Percentiles rank a stretch among this genome's conserved stretches.
phyloP scores from a whole-genome alignment of 495 filamentous ascomycete species.

The Viridothelium virens region DNA sequence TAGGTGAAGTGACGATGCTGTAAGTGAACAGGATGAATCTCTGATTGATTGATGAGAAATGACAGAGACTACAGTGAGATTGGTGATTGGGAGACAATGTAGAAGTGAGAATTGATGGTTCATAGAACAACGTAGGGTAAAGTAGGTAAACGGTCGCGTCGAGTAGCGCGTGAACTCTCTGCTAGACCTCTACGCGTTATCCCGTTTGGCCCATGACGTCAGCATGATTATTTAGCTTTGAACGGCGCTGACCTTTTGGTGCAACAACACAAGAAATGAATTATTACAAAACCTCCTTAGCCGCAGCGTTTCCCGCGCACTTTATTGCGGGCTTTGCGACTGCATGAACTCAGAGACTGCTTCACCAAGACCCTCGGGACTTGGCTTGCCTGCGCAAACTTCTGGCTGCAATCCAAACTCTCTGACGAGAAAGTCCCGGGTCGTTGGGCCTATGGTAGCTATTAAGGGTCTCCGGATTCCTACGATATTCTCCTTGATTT shows the following conservation, averaged over 20 bases:
- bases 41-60: too few species aligned
- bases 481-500: slow-evolving; percentile 31
- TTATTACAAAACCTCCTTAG: too few species aligned
- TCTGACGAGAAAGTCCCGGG: slow-evolving; percentile 59
- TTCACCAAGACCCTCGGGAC: slow-evolving; percentile 69
- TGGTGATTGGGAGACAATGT: background rate
- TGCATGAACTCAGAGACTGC: slow-evolving; percentile 30
- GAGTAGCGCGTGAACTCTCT: background rate
- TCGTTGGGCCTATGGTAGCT: slow-evolving; percentile 92
- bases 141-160: background rate
- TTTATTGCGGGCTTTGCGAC: background rate
- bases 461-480: slow-evolving; percentile 20
- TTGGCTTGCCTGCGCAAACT: slow-evolving; percentile 75
- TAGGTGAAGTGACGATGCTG: background rate
- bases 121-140: background rate
- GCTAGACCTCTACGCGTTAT: background rate
- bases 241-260: background rate
- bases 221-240: background rate
- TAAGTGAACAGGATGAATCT: background rate
- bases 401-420: slow-evolving; percentile 67
- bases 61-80: background rate
- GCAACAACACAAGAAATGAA: too few species aligned
- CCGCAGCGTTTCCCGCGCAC: too few species aligned
- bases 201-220: background rate
- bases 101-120: background rate